phyloP scores from a whole-genome alignment of 495 filamentous ascomycete species.

The Aspergillus homomorphus region DNA sequence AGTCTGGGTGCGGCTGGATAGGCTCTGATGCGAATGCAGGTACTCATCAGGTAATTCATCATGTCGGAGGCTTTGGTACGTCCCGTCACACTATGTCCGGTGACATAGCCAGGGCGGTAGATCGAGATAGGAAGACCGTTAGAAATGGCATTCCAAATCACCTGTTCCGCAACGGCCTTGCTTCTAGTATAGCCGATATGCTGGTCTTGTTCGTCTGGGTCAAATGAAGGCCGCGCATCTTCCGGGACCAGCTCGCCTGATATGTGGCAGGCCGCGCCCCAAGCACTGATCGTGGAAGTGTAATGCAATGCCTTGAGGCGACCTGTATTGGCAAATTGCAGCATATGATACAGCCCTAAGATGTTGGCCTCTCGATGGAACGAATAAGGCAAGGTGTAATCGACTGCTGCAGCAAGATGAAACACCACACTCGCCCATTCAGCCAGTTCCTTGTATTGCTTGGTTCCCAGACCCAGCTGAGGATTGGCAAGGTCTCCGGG shows the following conservation, averaged over 20 bases:
- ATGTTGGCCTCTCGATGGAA: conserved; percentile 17
- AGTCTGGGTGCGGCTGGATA: not conserved
- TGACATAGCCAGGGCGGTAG: conserved; percentile 15
- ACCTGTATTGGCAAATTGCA: conserved; percentile 9
- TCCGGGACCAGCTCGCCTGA: conserved; percentile 4
- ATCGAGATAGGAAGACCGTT: conserved; percentile 18
- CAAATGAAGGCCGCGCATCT: conserved; percentile 5
- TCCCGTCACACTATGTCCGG: conserved; percentile 6
- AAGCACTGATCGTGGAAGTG: conserved; percentile 17
- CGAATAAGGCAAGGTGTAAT: conserved; percentile 17
- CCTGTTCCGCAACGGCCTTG: conserved; percentile 15
- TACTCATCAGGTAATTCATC: not conserved
- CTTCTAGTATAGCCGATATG: conserved; percentile 18
- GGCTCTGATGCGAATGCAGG: not conserved
- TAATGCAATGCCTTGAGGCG: conserved; percentile 18
- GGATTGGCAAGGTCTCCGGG: conserved; percentile 8
- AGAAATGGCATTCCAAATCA: conserved; percentile 12
- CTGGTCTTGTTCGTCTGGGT: conserved; percentile 6
- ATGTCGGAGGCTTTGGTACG: not conserved
- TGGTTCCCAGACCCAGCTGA: conserved; percentile 6
- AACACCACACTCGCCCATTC: conserved; percentile 18
- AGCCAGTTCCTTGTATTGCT: conserved; percentile 7
- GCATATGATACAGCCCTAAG: conserved; percentile 8
- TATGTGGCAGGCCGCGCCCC: conserved; percentile 7
- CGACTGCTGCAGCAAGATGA: conserved; percentile 16